Conservation (phyloP, 106 monocot species). For the Apostasia shenzhenica region DNA sequence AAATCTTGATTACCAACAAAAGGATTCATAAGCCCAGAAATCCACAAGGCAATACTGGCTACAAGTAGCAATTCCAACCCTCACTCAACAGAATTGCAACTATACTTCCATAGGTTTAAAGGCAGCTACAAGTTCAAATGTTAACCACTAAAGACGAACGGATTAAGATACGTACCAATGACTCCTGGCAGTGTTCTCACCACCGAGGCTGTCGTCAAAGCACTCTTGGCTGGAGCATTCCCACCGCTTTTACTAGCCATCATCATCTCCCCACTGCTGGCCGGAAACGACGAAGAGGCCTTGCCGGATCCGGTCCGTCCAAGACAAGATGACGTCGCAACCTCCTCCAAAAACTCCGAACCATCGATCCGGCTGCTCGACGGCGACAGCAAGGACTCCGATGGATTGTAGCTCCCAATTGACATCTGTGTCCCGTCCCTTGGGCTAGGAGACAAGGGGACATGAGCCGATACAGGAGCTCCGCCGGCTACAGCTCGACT, state of each 20-base stretch:
- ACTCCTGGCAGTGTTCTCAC: constrained; percentile 46
- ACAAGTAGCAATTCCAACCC: too few relatives aligned
- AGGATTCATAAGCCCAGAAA: too few relatives aligned
- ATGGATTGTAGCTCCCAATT: constrained; percentile 56
- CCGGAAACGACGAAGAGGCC: constrained; percentile 34
- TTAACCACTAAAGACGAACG: not conserved
- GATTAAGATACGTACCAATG: constrained; percentile 25
- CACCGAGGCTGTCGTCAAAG: constrained; percentile 42
- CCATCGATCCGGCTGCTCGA: constrained; percentile 37
- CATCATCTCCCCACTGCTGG: constrained; percentile 43
- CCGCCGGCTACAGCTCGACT: constrained; percentile 1
- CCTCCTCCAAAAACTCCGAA: constrained; percentile 40
- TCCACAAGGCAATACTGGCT: too few relatives aligned
- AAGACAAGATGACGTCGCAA: constrained; percentile 12
- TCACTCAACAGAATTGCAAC: too few relatives aligned
- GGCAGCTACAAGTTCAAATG: too few relatives aligned
- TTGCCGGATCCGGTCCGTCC: constrained; percentile 16
- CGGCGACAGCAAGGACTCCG: constrained; percentile 39
- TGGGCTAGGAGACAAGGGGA: constrained; percentile 17
- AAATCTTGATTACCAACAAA: too few relatives aligned
- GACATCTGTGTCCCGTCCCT: constrained; percentile 12
- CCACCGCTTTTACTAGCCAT: not conserved
- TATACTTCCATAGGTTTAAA: too few relatives aligned
- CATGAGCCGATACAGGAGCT: constrained; percentile 5
- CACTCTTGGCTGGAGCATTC: constrained; percentile 23